A percentile compares a stretch with the other conserved stretches of the same genome.
These are phyloP conservation scores for Fusarium virguliforme DNA, from an alignment of 2,329 filamentous ascomycete species.

Conservation along the genomic window DNA sequence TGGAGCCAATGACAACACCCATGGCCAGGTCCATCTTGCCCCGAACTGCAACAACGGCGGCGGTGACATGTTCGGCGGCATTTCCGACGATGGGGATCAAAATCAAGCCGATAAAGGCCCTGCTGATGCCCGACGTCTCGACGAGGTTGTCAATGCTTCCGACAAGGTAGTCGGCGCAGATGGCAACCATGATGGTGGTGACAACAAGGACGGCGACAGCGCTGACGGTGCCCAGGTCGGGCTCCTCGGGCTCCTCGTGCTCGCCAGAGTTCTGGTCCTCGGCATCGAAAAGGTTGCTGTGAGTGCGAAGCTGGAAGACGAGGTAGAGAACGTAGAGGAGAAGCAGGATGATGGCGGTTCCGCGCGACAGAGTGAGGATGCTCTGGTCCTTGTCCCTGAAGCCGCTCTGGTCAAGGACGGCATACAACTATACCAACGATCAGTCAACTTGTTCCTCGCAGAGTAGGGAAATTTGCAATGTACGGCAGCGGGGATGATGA, in stretches of 20 bases:
- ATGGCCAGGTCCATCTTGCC: constrained; percentile 84
- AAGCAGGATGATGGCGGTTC: constrained; percentile 82
- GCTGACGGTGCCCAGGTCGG: constrained; percentile 74
- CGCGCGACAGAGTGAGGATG: constrained; percentile 81
- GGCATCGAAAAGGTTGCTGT: too few species aligned
- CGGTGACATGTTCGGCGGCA: constrained; percentile 86
- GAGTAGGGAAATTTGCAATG: constrained; percentile 37
- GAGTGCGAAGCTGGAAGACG: too few species aligned
- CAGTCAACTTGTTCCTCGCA: constrained; percentile 22
- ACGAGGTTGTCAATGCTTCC: constrained; percentile 83
- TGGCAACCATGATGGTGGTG: constrained; percentile 80
- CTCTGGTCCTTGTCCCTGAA: constrained; percentile 65
- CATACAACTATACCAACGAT: constrained; percentile 70
- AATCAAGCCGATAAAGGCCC: constrained; percentile 86
- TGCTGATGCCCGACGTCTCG: constrained; percentile 79
- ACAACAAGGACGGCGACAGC: constrained; percentile 76
- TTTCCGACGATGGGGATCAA: constrained; percentile 86
- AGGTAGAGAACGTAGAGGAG: too few species aligned
- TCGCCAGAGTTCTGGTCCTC: too few species aligned
- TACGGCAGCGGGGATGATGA: constrained; percentile 83
- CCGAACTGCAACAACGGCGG: constrained; percentile 83
- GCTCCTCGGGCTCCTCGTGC: constrained; percentile 61
- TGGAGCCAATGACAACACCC: constrained; percentile 85
- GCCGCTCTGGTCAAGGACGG: constrained; percentile 68
- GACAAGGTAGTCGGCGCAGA: constrained; percentile 85